Evolutionary conservation across 345 rosid species (phyloP).

Genomic region (Physaria fendleri): DNA sequence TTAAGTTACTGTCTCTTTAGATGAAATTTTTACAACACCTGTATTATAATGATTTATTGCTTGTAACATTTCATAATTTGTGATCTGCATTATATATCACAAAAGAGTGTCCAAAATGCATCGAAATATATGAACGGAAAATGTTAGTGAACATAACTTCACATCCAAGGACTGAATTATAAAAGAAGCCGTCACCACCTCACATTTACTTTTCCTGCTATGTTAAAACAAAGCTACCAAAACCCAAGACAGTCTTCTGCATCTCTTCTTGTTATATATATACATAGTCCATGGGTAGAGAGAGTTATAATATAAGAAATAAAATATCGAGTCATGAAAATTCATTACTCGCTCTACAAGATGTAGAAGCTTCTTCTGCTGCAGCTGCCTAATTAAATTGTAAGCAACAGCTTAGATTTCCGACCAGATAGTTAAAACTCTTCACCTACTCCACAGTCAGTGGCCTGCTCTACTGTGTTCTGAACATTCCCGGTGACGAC

Average conservation of each 20-base stretch:
- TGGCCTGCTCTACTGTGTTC: slow-evolving; percentile 38
- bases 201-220: slow-evolving; percentile 14
- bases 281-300: slow-evolving; percentile 14
- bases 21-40: neutral
- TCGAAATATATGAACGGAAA: slow-evolving; percentile 26
- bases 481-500: slow-evolving; percentile 31
- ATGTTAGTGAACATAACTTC: slow-evolving; percentile 18
- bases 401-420: slow-evolving; percentile 37
- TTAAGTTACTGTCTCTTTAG: neutral
- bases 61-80: neutral
- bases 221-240: slow-evolving; percentile 24
- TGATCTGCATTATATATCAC: slow-evolving; percentile 24
- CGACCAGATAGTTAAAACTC: slow-evolving; percentile 63
- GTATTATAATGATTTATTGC: slow-evolving; percentile 7
- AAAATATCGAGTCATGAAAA: slow-evolving; percentile 14
- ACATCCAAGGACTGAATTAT: slow-evolving; percentile 14
- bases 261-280: slow-evolving; percentile 31
- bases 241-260: slow-evolving; percentile 16
- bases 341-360: slow-evolving; percentile 13
- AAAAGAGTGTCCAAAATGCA: slow-evolving; percentile 24
- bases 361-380: slow-evolving; percentile 14
- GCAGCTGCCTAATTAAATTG: slow-evolving; percentile 17
- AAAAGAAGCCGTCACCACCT: slow-evolving; percentile 16
- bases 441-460: slow-evolving; percentile 53
- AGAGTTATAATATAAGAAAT: neutral